A percentile compares a stretch with the other conserved stretches of the same genome.
phyloP scores from a whole-genome alignment of 2,329 filamentous ascomycete genomes.

The Stagonosporopsis vannaccii region DNA sequence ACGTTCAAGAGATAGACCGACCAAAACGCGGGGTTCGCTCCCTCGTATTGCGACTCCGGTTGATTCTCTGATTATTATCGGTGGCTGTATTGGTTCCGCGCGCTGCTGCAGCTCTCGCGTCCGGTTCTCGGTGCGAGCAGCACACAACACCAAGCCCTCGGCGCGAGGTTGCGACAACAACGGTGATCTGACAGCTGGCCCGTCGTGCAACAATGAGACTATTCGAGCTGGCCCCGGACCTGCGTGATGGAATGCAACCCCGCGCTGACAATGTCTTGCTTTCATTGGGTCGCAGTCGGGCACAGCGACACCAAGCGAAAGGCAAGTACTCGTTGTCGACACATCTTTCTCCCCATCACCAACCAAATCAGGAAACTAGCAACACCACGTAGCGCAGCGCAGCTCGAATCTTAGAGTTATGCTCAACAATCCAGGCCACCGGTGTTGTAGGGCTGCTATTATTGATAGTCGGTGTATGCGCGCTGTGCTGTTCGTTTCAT shows the following conservation, averaged over 20 bases:
- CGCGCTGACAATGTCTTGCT: constrained; percentile 9
- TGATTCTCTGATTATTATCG: constrained; percentile 4
- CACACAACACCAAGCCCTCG: constrained; percentile 5
- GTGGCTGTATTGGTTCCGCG: constrained; percentile 17
- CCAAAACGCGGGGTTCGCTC: not conserved
- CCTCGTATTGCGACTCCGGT: constrained; percentile 1
- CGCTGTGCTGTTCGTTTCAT: constrained; percentile 14
- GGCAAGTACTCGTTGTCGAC: constrained; percentile 1
- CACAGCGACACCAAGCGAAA: not conserved
- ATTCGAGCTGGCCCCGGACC: constrained; percentile 1
- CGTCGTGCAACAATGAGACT: constrained; percentile 11
- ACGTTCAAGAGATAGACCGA: not conserved
- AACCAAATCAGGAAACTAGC: constrained; percentile 10
- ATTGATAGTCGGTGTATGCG: constrained; percentile 14
- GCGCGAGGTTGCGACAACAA: constrained; percentile 10
- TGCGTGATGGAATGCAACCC: constrained; percentile 4
- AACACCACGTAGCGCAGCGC: not conserved
- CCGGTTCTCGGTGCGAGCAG: constrained; percentile 16
- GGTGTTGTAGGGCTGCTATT: constrained; percentile 7
- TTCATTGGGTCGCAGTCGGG: constrained; percentile 12
- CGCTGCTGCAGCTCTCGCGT: constrained; percentile 5
- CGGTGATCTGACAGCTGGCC: constrained; percentile 16
- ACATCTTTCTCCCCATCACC: constrained; percentile 6
- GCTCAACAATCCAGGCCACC: constrained; percentile 10
- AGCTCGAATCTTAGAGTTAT: constrained; percentile 8